Base-by-base conservation (phyloP, 345 rosid genomes). In the Brassica juncea region DNA sequence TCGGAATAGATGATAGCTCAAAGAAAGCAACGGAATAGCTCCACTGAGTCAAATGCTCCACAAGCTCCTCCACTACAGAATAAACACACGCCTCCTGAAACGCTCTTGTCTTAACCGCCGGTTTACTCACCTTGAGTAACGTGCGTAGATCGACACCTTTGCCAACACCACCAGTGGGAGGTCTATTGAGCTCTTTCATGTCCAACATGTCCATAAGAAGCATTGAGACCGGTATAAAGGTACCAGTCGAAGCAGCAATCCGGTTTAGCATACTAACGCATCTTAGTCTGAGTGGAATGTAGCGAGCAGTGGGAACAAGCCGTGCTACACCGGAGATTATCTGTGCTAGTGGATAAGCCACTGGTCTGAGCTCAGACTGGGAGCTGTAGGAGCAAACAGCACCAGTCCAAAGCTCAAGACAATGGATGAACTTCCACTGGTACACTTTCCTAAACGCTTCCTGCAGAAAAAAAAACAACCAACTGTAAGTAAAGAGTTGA, bases 401-500 rank as follows among this genome's bases (percentile, higher is more conserved):
- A 76, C 97, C 93, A 12, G 99, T 95, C 98, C 98, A 95, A 58
- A 95, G 94, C 89, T 95, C 98, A 77, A 95, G 94, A 81, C 99
- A 93, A 81, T 87, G 92, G 23, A 93, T 88, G 81, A 88, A 95
- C 80, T 95, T 95, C 99, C 99, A 95, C 75, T 91, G 98, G 83
- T 93, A 95, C 68, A 95, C 98, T 84, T 93, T 91, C 70, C 92
- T 84, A 75, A 89, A 95, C 64, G 98, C 89, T 85, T 93, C 98
- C 98, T 95, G 77, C 21, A 37, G 16, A 63, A 28, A 28, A 28
- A 4, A 28, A 28, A 74, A 60, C 66, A 70, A 11, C 27, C 52
- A 78, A 39, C 67, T 72, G 78, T 60, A 63, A 16, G 9, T 58
- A 66, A 32, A 32, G 47, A 69, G 37, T 73, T 37, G 6, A 9